Evolutionary conservation across 495 filamentous ascomycete species (phyloP), one percentile per base, ranked within the genome.

Genomic region (Talaromyces ruber): DNA sequence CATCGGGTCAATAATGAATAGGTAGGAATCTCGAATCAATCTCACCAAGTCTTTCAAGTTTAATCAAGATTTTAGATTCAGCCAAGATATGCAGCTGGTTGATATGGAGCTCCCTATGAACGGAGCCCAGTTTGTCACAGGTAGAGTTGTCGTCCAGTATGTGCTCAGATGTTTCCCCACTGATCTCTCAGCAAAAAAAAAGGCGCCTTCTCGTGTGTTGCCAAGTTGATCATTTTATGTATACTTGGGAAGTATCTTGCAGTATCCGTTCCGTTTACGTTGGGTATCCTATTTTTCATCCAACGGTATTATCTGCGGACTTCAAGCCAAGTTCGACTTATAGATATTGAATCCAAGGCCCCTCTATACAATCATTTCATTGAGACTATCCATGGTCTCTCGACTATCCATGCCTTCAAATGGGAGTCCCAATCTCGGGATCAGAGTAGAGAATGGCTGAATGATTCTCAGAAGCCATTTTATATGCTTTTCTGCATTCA

Each of bases 281-380:
- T 80, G 30, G 62, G 80, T 5, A 63, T 76, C 9, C 5, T 59
- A 22, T 87, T 80, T 62, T 25, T 79, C 16, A 73, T 88, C 4
- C 83, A 87, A 62, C 81, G 79, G 58, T 70, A 81, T 30, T 89
- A 89, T 61, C 74, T 89, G 6, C 77, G 82, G 14, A 88, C 86
- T 1, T 87, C 85, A 1, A 77, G 81, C 6, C 85, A 86, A 62
- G 56, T 88, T 6, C 78, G 84, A 25, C 63, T 86, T 0, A 64
- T 88, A 1, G 84, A 86, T 59, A 78, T 84, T 6, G 80, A 86
- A 64, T 67, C 74, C 12, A 82, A 81, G 64, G 70, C 74, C 6
- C 88, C 88, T 1, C 81, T 93, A 0, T 92, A 89, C 67, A 86
- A 90, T 58, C 83, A 86, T 47, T 91, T 93, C 64, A 76, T 82